Evolutionary conservation across 2,329 filamentous ascomycete species (phyloP).

Genomic region (Lachnellula arida): DNA sequence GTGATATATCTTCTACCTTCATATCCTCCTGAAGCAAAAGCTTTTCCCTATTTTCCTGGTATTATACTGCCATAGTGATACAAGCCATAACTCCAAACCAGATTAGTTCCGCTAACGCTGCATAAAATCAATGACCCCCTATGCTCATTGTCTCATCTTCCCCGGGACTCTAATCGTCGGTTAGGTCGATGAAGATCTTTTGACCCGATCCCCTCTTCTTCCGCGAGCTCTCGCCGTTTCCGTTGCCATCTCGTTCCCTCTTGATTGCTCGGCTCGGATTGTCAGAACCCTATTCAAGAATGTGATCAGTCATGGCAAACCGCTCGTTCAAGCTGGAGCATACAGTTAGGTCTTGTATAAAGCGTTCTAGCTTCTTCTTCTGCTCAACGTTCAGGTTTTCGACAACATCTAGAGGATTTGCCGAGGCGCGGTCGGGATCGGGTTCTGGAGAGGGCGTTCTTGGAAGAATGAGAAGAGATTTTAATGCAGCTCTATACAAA

Average conservation of each 20-base stretch:
- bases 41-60: no score
- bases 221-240: neutral
- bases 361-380: neutral
- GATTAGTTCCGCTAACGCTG: no score
- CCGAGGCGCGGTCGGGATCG: neutral
- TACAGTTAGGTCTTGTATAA: constrained; percentile 1
- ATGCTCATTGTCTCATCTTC: neutral
- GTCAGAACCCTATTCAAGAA: neutral
- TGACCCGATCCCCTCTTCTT: neutral
- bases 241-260: neutral
- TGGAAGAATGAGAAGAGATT: neutral
- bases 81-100: no score
- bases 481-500: neutral
- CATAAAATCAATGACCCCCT: no score
- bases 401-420: neutral
- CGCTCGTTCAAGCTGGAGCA: neutral
- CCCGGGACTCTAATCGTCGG: neutral
- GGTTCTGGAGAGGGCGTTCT: constrained; percentile 2
- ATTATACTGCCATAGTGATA: no score
- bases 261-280: neutral
- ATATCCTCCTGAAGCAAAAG: no score
- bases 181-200: constrained; percentile 2
- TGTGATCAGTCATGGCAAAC: neutral
- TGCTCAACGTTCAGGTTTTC: neutral
- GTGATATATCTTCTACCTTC: no score